These are phyloP conservation scores for Pascua sp. DNA, from an alignment of 1,284 basidiomycete species.

Conservation along the genomic window DNA sequence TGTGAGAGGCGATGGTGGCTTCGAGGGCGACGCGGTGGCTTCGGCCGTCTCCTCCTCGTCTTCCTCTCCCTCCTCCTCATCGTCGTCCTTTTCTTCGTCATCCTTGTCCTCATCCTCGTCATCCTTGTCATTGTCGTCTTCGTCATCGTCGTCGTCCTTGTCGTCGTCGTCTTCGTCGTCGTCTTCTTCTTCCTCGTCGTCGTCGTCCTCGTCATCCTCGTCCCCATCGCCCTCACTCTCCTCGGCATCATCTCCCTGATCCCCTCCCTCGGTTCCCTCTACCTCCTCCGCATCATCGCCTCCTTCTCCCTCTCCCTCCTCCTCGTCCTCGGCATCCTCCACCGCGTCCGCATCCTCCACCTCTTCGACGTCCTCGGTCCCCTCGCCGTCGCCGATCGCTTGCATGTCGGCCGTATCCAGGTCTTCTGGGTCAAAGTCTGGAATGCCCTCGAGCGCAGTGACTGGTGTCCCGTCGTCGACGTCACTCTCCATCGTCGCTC, in stretches of 20 bases:
- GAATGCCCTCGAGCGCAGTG: conserved; percentile 6
- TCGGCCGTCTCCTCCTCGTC: conserved; percentile 6
- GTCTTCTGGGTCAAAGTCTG: no score
- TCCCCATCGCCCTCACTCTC: conserved; percentile 17
- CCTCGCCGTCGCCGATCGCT: conserved; percentile 18
- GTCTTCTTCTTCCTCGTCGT: conserved; percentile 10
- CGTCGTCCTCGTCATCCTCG: conserved; percentile 19
- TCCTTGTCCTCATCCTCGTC: conserved; percentile 14
- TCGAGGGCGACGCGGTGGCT: neutral
- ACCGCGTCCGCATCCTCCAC: conserved; percentile 20
- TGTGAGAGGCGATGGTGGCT: conserved; percentile 2
- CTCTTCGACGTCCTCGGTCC: conserved; percentile 20
- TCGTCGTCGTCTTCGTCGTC: conserved; percentile 11
- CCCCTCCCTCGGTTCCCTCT: conserved; percentile 18
- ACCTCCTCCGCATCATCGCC: conserved; percentile 11
- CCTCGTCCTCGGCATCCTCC: conserved; percentile 19
- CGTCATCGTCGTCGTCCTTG: conserved; percentile 5
- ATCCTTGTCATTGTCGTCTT: conserved; percentile 15
- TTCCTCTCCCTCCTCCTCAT: conserved; percentile 17
- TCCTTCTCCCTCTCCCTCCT: conserved; percentile 7
- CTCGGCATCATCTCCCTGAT: conserved; percentile 19
- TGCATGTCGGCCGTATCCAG: conserved; percentile 1
- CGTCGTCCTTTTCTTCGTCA: conserved; percentile 13
- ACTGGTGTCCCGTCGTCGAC: conserved; percentile 6
- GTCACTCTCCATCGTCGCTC: conserved; percentile 4